Base-by-base conservation (phyloP, 495 filamentous ascomycete species). In the Penicillium longicatenatum region DNA sequence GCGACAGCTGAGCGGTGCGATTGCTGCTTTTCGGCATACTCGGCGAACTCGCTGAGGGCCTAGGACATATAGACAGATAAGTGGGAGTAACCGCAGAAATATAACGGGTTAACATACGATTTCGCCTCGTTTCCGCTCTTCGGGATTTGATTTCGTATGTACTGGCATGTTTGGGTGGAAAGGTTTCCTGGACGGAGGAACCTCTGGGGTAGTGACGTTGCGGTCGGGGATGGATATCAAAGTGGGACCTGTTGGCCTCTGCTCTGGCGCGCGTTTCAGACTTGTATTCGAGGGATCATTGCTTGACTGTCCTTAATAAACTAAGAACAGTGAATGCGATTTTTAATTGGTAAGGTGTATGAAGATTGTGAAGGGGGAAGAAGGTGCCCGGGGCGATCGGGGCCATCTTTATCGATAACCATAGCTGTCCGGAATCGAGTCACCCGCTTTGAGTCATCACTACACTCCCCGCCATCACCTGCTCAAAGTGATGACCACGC, bases 1-100 rank as follows among this genome's bases (percentile, higher is more conserved):
- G 60, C 63, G 24, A 70, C 62, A 20, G 64, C 68, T 76, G 62
- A 87, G 69, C 55, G 86, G 74, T 75, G 93, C 4, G 84, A 82
- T 71, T 97, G 93, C 70, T 98, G 92, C 73, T 93, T 87, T 71
- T 97, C 92, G 56, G 96, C 95, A 63, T 96, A 98, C 71, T 98
- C 94, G 70, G 95, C 92, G 68, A 98, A 98, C 62, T 97, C 94
- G 79, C 89, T 93, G 57, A 98, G 81, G 19, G 94, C 94, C 90
- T 94, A 59, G 55, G 52, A 24, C 42, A 50, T 33, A 45, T 61
- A 52, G 58, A 55, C 44, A 42, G 35, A 29, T 53, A 58, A 50
- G n/a, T 14, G 22, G 22, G 12, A 29, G 6, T 46, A 17, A 26
- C 22, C 52, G 11, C 16, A 10, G 11, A 24, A 30, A 21, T 41